Evolutionary conservation across 1,139 yeast species (phyloP), one percentile per base, ranked within the genome.

Genomic region (Blastobotrys malaysiensis): DNA sequence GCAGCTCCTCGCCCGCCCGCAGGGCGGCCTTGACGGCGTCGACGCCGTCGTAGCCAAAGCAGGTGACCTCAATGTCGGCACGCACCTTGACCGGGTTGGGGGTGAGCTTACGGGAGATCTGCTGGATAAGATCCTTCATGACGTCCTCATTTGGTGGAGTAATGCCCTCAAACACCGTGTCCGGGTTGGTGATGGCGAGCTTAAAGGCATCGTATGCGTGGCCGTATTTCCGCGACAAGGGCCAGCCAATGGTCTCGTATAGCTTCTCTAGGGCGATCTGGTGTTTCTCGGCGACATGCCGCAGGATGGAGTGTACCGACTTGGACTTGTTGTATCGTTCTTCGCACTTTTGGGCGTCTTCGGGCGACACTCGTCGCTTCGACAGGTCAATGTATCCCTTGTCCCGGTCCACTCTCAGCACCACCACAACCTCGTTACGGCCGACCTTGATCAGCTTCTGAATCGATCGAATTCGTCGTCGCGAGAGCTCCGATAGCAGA

Each of bases 131-230:
- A 72, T 91, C 97, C 54, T 83, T 87, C 73, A 86, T 79, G 46
- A 90, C 79, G 45, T 84, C 95, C 51, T 70, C 67, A 36, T 90
- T 80, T 50, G 95, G 90, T n/a, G 88, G 78, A 55, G 76, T 81
- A 59, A 90, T 75, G 55, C 81, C 89, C 61, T 88, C 95, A 74
- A 93, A 93, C 54, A 93, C 91, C 52, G 86, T 74, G 52, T 89
- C 90, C 16, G 78, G 73, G 73, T 90, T 96, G 52, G 97, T 89
- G 73, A 93, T 95, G 58, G 97, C 95, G 66, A 91, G 78, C 76
- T 95, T 90, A 79, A 93, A 93, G 21, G 97, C 99, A 70, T 93
- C 98, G 70, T 91, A 90, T 39, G 97, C 97, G 71, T 93, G 98
- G 57, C 99, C 99, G 69, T 81, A 95, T 72, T 88, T 91, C 73